Base-by-base conservation (phyloP, 306 rosid species). In the Prinsepia uniflora region DNA sequence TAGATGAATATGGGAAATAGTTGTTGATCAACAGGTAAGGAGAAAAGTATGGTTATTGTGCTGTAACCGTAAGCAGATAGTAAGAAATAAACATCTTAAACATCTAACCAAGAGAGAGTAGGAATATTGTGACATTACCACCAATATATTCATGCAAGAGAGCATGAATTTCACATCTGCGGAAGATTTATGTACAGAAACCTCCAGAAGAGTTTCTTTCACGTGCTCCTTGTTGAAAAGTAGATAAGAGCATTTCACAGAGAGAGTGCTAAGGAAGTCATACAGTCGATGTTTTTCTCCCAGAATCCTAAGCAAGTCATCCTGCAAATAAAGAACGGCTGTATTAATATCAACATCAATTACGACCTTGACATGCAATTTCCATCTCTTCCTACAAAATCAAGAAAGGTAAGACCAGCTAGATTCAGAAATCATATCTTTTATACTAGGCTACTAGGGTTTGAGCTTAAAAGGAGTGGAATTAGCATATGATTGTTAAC, bases 211-310 rank as follows among this genome's bases (percentile, higher is more conserved):
- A 86, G 86, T 78, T 76, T 78, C 90, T 82, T 87, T 89, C 73
- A 88, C 96, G 49, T 95, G 93, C 81, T 89, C 97, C 87, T 89
- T 95, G 87, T 91, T 87, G 86, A 95, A 95, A 66, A 95, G 93
- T 77, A 89, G 71, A 75, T 87, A 91, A 50, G 99, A 85, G 83
- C 91, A 87, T 81, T 95, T 95, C 84, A 91, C 74, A 24, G 96
- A 89, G 74, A 91, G 81, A 63, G 76, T 82, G 74, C 70, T 77
- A 69, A 95, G 82, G 75, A 95, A 95, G 22, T 91, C 96, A 80
- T 85, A 87, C 30, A 91, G 88, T 67, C 90, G 87, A 73, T 95
- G 99, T 70, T 89, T 91, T 81, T 87, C 92, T 6, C 97, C 96
- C 80, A 95, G 91, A 76, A 89, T 91, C 73, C 80, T 86, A 45